phyloP scores from a whole-genome alignment of 352 stramenopile genomes.

The Thraustotheca clavata region DNA sequence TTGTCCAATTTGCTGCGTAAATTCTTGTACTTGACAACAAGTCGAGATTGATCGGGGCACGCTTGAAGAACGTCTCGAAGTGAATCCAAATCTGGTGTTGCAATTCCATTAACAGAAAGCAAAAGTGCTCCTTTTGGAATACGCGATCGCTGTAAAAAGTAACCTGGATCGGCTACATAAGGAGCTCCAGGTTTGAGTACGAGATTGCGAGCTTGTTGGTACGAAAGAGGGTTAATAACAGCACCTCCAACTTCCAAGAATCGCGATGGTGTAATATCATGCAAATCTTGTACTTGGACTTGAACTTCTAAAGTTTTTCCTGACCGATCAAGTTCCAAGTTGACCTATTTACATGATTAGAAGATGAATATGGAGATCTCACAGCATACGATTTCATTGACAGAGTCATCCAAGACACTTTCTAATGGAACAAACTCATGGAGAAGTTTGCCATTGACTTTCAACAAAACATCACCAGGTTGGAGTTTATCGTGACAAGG shows the following conservation, averaged over 20 bases:
- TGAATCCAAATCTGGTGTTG: slow-evolving; percentile 77
- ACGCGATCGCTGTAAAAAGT: slow-evolving; percentile 83
- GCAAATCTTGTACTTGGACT: slow-evolving; percentile 76
- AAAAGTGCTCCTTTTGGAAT: slow-evolving; percentile 81
- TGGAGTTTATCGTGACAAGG: slow-evolving; percentile 72
- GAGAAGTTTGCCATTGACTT: slow-evolving; percentile 68
- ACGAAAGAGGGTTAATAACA: slow-evolving; percentile 85
- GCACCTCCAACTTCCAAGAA: slow-evolving; percentile 84
- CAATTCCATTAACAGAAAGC: slow-evolving; percentile 75
- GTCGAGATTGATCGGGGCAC: slow-evolving; percentile 65
- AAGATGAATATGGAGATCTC: not conserved
- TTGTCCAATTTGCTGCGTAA: slow-evolving; percentile 68
- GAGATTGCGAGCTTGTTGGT: slow-evolving; percentile 85
- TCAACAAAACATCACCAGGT: slow-evolving; percentile 84
- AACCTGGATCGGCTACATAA: slow-evolving; percentile 82
- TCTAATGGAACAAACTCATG: slow-evolving; percentile 86
- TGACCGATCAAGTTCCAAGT: slow-evolving; percentile 76
- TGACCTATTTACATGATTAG: slow-evolving; percentile 31
- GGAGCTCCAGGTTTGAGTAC: slow-evolving; percentile 51
- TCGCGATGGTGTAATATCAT: slow-evolving; percentile 69
- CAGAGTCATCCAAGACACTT: slow-evolving; percentile 64
- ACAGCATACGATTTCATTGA: slow-evolving; percentile 44
- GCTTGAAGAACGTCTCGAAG: slow-evolving; percentile 70
- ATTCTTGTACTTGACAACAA: slow-evolving; percentile 81
- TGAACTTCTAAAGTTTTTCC: slow-evolving; percentile 49